Evolutionary conservation across 2,329 filamentous ascomycete genomes (phyloP).

Genomic region (Beauveria bassiana): DNA sequence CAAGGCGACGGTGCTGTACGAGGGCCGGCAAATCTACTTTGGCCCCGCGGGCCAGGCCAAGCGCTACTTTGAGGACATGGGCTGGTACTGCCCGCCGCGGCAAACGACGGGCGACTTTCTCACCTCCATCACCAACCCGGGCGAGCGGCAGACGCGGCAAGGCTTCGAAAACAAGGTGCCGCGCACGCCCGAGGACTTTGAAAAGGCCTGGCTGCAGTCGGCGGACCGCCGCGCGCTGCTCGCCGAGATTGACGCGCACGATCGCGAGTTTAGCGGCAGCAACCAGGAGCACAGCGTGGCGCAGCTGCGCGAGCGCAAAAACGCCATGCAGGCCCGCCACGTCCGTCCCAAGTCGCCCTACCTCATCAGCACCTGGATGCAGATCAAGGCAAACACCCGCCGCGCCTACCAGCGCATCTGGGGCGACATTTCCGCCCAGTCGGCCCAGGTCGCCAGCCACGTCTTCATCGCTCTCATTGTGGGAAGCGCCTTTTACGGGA

Average conservation of each 20-base stretch:
- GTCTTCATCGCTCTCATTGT: conserved; percentile 53
- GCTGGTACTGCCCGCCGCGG: conserved; percentile 58
- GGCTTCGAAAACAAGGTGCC: conserved; percentile 57
- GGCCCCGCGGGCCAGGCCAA: conserved; percentile 54
- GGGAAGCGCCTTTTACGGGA: conserved; percentile 51
- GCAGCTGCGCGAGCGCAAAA: conserved; percentile 40
- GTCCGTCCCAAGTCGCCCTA: conserved; percentile 48
- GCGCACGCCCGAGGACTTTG: conserved; percentile 64
- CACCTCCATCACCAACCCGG: conserved; percentile 59
- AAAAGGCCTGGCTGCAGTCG: conserved; percentile 37
- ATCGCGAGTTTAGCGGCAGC: conserved; percentile 36
- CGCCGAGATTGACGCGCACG: conserved; percentile 42
- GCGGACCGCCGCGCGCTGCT: conserved; percentile 34
- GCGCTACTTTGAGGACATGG: conserved; percentile 59
- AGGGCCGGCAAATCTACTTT: conserved; percentile 72
- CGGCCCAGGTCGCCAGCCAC: conserved; percentile 38
- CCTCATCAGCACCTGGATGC: conserved; percentile 47
- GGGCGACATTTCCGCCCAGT: conserved; percentile 42
- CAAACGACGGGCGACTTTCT: conserved; percentile 65
- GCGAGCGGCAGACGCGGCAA: conserved; percentile 45
- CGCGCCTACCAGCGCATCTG: conserved; percentile 45
- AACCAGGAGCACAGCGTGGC: conserved; percentile 30
- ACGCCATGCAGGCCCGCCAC: conserved; percentile 43
- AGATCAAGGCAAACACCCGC: conserved; percentile 42
- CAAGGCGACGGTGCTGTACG: conserved; percentile 66